These are phyloP conservation scores for Pythium angustatum DNA, from an alignment of 352 stramenopile genomes.

Conservation along the genomic window DNA sequence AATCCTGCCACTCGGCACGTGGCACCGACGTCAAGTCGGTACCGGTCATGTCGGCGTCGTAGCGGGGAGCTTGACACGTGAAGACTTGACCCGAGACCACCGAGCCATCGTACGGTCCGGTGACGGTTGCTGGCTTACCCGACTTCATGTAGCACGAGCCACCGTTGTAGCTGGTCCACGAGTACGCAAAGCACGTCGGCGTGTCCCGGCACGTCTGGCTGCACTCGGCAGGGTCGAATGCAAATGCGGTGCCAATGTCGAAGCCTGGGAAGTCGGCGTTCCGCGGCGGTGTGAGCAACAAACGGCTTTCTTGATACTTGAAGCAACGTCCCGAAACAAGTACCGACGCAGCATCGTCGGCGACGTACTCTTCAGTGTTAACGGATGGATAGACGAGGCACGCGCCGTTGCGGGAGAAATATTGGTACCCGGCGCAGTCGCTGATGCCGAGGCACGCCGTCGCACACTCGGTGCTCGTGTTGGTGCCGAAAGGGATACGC, in stretches of 20 bases:
- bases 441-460: not conserved
- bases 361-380: no score
- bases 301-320: no score
- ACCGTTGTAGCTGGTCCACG: conserved; percentile 51
- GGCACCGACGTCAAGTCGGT: not conserved
- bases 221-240: not conserved
- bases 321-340: not conserved
- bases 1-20: not conserved
- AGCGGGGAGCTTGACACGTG: not conserved
- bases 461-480: not conserved
- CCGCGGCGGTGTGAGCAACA: no score
- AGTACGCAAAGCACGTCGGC: conserved; percentile 14
- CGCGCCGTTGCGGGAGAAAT: not conserved
- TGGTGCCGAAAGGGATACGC: not conserved
- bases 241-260: conserved; percentile 2
- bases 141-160: conserved; percentile 46
- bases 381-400: no score
- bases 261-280: not conserved
- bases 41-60: not conserved
- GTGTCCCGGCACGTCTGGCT: conserved; percentile 11
- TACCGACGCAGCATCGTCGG: no score
- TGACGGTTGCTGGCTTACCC: not conserved
- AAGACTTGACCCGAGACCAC: conserved; percentile 16
- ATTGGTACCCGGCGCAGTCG: not conserved
- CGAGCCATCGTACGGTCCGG: not conserved